Percentiles rank a stretch among this genome's conserved stretches.
Evolutionary conservation across 495 filamentous ascomycete genomes (phyloP).

Genomic region (Aspergillus ostianus): DNA sequence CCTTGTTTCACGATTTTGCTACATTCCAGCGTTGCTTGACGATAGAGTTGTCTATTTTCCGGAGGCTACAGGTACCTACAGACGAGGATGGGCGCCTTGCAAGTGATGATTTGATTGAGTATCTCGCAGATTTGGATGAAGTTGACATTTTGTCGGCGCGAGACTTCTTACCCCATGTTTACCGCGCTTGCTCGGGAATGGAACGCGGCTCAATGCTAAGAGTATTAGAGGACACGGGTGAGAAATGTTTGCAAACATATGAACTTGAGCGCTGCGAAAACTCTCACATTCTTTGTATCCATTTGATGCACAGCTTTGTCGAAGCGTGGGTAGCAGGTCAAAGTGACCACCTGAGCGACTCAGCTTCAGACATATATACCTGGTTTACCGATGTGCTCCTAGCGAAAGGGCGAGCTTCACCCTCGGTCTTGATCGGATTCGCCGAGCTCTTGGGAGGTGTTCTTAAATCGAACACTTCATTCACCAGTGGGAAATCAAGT

Average conservation of each 20-base stretch:
- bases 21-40: slow-evolving; percentile 41
- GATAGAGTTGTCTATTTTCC: slow-evolving; percentile 34
- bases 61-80: slow-evolving; percentile 28
- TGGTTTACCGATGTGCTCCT: slow-evolving; percentile 70
- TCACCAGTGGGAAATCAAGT: slow-evolving; percentile 52
- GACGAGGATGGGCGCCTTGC: slow-evolving; percentile 33
- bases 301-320: slow-evolving; percentile 64
- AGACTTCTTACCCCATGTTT: slow-evolving; percentile 48
- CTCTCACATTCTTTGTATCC: slow-evolving; percentile 64
- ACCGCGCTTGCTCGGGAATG: slow-evolving; percentile 31
- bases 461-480: slow-evolving; percentile 61
- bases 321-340: slow-evolving; percentile 59
- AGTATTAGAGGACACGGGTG: slow-evolving; percentile 53
- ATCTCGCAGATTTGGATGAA: slow-evolving; percentile 55
- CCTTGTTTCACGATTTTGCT: slow-evolving; percentile 27
- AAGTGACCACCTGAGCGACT: slow-evolving; percentile 54
- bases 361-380: slow-evolving; percentile 72
- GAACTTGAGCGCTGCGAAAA: slow-evolving; percentile 75
- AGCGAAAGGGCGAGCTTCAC: slow-evolving; percentile 61
- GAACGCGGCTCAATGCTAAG: slow-evolving; percentile 35
- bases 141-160: slow-evolving; percentile 59
- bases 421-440: slow-evolving; percentile 63
- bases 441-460: slow-evolving; percentile 66
- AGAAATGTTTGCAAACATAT: slow-evolving; percentile 60
- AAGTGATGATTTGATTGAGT: slow-evolving; percentile 50